phyloP scores from a whole-genome alignment of 2,329 filamentous ascomycete genomes.

The Cladophialophora yegresii region DNA sequence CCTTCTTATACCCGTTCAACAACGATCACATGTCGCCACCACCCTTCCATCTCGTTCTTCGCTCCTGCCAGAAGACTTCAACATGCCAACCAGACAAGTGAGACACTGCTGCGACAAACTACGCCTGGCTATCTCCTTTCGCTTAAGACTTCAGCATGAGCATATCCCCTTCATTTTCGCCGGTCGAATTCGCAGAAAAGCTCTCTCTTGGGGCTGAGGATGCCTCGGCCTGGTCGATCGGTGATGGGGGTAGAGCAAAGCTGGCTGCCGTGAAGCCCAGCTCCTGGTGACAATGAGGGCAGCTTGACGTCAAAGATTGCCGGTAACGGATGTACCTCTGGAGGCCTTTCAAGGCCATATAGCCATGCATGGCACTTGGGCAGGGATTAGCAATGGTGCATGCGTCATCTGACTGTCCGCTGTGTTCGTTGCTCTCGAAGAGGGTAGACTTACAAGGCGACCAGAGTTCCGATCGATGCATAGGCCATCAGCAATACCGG shows the following conservation, averaged over 20 bases:
- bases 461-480: slow-evolving; percentile 16
- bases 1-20: neutral
- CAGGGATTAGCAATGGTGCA: neutral
- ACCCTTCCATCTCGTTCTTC: neutral
- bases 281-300: slow-evolving; percentile 27
- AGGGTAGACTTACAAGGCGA: slow-evolving; percentile 24
- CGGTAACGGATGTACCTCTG: slow-evolving; percentile 23
- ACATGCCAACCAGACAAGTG: neutral
- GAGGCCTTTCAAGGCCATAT: slow-evolving; percentile 11
- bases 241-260: slow-evolving; percentile 10
- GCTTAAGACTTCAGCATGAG: slow-evolving; percentile 23
- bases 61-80: neutral
- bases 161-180: slow-evolving; percentile 23
- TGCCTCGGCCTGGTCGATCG: neutral
- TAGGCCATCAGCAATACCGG: slow-evolving; percentile 17
- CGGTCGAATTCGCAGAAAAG: slow-evolving; percentile 21
- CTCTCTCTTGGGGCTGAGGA: slow-evolving; percentile 13
- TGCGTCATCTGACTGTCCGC: neutral
- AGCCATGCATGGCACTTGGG: slow-evolving; percentile 22
- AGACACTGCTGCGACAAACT: neutral
- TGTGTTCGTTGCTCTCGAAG: neutral
- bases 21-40: neutral
- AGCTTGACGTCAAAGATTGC: slow-evolving; percentile 14
- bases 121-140: neutral
- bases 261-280: neutral